Percentiles rank a stretch among this genome's conserved stretches.
Conservation (phyloP, 2,329 filamentous ascomycete species). For the Didymella keratinophila region DNA sequence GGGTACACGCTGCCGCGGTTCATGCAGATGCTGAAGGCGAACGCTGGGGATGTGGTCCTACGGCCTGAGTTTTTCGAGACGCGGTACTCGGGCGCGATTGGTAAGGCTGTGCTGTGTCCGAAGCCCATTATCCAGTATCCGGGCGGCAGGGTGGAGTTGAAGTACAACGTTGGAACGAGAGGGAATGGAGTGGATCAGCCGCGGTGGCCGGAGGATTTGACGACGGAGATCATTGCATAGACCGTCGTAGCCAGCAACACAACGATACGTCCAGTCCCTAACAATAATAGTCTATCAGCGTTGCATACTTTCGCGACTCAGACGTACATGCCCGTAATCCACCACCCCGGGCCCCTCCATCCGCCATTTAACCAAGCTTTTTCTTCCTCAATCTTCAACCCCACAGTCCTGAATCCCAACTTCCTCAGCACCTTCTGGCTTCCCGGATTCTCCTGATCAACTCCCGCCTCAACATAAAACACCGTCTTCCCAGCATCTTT, state of each 20-base stretch:
- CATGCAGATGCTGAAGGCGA: conserved; percentile 51
- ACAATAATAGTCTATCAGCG: no score
- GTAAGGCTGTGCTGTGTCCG: conserved; percentile 49
- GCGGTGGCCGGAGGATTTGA: conserved; percentile 58
- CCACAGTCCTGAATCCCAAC: conserved; percentile 35
- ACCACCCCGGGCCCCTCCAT: conserved; percentile 29
- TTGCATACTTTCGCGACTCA: not conserved
- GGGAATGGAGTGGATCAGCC: conserved; percentile 60
- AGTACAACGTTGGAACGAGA: conserved; percentile 60
- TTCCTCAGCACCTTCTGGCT: conserved; percentile 37
- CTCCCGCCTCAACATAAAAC: conserved; percentile 37
- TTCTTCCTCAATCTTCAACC: conserved; percentile 31
- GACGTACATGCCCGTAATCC: conserved; percentile 14
- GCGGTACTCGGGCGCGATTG: conserved; percentile 50
- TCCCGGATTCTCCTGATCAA: conserved; percentile 31
- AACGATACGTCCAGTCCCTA: not conserved
- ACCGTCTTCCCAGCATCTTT: conserved; percentile 6
- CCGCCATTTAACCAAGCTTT: conserved; percentile 34
- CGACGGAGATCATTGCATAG: conserved; percentile 48
- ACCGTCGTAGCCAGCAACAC: not conserved
- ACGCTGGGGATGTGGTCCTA: conserved; percentile 54
- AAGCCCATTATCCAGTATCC: conserved; percentile 57
- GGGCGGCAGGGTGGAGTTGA: conserved; percentile 42
- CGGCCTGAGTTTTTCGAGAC: conserved; percentile 59
- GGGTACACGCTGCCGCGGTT: conserved; percentile 52